phyloP scores from a whole-genome alignment of 148 eudicot species.

The Rhododendron vialii region DNA sequence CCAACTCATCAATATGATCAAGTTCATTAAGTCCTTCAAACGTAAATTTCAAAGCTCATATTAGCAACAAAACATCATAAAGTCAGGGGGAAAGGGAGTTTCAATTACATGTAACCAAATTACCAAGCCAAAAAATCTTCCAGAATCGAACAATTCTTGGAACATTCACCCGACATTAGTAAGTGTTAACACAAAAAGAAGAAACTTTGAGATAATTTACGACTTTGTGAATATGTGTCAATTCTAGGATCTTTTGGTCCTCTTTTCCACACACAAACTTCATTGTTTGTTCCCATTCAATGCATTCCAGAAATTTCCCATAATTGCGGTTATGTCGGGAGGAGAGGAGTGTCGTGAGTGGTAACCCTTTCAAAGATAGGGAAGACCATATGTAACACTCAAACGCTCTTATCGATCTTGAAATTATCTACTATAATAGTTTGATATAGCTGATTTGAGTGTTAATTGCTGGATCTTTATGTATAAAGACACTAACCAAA shows the following conservation, averaged over 20 bases:
- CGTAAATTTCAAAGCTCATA: neutral
- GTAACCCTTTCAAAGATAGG: neutral
- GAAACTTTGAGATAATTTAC: neutral
- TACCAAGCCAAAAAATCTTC: too few species aligned
- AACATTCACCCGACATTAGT: neutral
- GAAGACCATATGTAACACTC: neutral
- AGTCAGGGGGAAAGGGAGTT: neutral
- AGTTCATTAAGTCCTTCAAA: neutral
- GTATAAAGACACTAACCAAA: neutral
- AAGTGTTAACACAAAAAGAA: neutral
- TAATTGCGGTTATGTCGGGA: too few species aligned
- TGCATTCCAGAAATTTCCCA: neutral
- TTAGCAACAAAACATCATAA: neutral
- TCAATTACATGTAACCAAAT: neutral
- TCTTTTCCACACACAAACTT: neutral
- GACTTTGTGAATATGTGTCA: neutral
- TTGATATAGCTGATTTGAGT: neutral
- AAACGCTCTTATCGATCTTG: neutral
- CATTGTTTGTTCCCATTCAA: neutral
- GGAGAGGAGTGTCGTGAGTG: neutral
- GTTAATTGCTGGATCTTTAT: neutral
- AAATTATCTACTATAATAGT: neutral
- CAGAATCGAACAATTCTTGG: neutral
- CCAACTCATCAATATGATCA: neutral
- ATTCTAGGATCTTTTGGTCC: neutral